A percentile compares a stretch with the other conserved stretches of the same genome.
phyloP scores from a whole-genome alignment of 805 yeast species.

The Metschnikowia aberdeeniae region DNA sequence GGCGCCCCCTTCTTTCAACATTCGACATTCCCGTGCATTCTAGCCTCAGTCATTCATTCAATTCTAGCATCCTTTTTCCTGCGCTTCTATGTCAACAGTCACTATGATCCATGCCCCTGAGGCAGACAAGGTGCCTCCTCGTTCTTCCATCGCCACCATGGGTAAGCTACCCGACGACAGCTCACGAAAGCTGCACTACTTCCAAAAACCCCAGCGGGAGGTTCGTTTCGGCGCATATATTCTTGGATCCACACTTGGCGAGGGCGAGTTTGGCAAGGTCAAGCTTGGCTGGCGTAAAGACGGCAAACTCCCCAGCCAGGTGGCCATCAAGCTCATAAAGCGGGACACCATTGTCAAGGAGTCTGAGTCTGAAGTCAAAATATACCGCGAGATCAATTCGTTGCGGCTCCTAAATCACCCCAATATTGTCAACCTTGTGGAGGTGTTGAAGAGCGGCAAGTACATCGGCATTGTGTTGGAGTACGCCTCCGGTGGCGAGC shows the following conservation, averaged over 20 bases:
- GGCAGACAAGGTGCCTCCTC: slow-evolving; percentile 2
- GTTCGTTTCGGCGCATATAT: slow-evolving; percentile 86
- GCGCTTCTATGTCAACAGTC: slow-evolving; percentile 1
- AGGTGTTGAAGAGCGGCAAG: slow-evolving; percentile 88
- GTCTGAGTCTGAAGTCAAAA: slow-evolving; percentile 80
- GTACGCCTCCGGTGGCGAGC: slow-evolving; percentile 96
- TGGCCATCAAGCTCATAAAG: slow-evolving; percentile 88
- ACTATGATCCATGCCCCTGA: slow-evolving; percentile 3
- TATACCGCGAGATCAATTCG: slow-evolving; percentile 90
- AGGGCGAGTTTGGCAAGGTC: slow-evolving; percentile 98
- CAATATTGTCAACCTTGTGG: slow-evolving; percentile 85
- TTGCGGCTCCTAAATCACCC: slow-evolving; percentile 85
- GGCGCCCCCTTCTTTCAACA: neutral
- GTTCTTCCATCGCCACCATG: slow-evolving; percentile 1
- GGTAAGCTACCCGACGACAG: neutral
- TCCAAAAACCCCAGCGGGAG: slow-evolving; percentile 45
- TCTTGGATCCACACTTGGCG: slow-evolving; percentile 91
- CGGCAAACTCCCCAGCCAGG: slow-evolving; percentile 73
- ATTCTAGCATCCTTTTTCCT: neutral
- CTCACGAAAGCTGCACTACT: neutral
- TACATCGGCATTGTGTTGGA: slow-evolving; percentile 95
- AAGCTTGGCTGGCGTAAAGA: slow-evolving; percentile 94
- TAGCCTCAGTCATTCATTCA: neutral
- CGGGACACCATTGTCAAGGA: slow-evolving; percentile 85
- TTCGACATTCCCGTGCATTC: neutral